A percentile compares a stretch with the other conserved stretches of the same genome.
These are phyloP conservation scores for Termitomyces sp. DNA, from an alignment of 768 basidiomycete species.

Conservation along the genomic window DNA sequence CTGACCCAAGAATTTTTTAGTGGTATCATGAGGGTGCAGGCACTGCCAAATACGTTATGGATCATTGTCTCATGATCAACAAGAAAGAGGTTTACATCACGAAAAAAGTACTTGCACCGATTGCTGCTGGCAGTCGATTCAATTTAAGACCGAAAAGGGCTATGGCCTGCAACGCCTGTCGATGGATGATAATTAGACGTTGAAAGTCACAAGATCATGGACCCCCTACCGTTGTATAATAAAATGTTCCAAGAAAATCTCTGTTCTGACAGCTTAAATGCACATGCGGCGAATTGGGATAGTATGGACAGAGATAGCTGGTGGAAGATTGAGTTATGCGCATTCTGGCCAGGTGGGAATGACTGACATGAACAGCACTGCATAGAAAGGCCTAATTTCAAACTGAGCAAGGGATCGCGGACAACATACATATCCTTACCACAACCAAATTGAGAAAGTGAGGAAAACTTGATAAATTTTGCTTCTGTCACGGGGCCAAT, in stretches of 20 bases:
- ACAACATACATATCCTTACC: conserved; percentile 32
- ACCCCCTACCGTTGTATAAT: conserved; percentile 38
- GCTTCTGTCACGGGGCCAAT: conserved; percentile 62
- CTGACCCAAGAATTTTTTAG: conserved; percentile 26
- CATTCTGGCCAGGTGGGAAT: not conserved
- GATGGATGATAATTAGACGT: not conserved
- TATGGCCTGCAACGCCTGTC: conserved; percentile 53
- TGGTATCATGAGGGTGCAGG: conserved; percentile 35
- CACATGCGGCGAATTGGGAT: conserved; percentile 16
- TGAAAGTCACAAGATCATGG: not conserved
- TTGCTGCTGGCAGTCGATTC: conserved; percentile 58
- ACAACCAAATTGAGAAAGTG: conserved; percentile 55
- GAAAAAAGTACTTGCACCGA: conserved; percentile 53
- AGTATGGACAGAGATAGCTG: conserved; percentile 39
- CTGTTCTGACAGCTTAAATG: conserved; percentile 30
- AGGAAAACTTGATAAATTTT: conserved; percentile 60
- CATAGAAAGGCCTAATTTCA: conserved; percentile 48
- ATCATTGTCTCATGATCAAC: not conserved
- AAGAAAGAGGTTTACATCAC: conserved; percentile 31
- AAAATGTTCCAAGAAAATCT: conserved; percentile 44
- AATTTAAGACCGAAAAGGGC: conserved; percentile 67
- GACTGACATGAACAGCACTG: conserved; percentile 48
- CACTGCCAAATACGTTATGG: conserved; percentile 15
- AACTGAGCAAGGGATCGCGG: conserved; percentile 6
- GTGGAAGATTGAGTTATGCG: conserved; percentile 1